Percentiles rank a stretch among this genome's conserved stretches.
Evolutionary conservation across 768 basidiomycete species (phyloP).

Genomic region (Coprinellus micaceus): DNA sequence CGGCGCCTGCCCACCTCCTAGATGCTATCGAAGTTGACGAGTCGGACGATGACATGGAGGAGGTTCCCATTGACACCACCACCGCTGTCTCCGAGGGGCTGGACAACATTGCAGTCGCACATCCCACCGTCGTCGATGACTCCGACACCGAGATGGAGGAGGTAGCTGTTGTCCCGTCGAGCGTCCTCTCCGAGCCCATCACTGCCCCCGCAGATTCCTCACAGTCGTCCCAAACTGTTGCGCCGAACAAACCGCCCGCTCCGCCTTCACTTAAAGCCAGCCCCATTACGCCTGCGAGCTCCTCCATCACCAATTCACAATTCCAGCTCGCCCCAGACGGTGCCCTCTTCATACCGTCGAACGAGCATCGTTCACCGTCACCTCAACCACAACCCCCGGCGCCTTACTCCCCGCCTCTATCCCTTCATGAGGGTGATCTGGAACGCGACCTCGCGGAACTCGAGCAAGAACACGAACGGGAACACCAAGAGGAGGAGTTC

Average conservation of each 20-base stretch:
- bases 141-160: slow-evolving; percentile 43
- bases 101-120: not conserved
- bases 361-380: not conserved
- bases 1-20: not conserved
- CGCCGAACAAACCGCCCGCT: too few relatives aligned
- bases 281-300: too few relatives aligned
- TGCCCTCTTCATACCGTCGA: too few relatives aligned
- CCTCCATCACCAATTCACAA: too few relatives aligned
- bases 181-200: too few relatives aligned
- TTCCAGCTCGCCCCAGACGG: not conserved
- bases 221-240: too few relatives aligned
- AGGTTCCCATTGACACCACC: too few relatives aligned
- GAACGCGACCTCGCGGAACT: not conserved
- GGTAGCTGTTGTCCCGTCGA: not conserved
- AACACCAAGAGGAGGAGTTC: slow-evolving; percentile 40
- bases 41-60: not conserved
- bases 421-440: not conserved
- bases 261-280: too few relatives aligned
- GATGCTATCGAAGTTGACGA: not conserved
- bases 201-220: not conserved
- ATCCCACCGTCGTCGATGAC: not conserved
- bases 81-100: too few relatives aligned
- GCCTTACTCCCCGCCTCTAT: not conserved
- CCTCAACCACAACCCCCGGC: not conserved
- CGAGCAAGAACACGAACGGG: slow-evolving; percentile 1